Evolutionary conservation across 768 basidiomycete species (phyloP), one percentile per base, ranked within the genome.

Genomic region (Megacollybia marginata): DNA sequence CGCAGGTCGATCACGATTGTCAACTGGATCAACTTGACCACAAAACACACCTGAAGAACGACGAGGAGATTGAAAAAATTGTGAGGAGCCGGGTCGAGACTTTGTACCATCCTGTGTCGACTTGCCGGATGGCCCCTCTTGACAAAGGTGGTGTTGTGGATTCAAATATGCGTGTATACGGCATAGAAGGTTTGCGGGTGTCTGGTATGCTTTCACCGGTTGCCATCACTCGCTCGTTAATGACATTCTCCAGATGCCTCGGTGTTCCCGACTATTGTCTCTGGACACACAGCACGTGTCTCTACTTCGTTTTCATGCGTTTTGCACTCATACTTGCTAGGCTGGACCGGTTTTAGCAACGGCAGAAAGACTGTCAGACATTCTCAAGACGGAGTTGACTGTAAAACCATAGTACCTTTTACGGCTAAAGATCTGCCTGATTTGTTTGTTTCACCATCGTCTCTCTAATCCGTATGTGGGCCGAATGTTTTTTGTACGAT

Each of bases 121-220:
- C 72, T 9, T 74, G 73, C 48, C 65, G 72, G 19, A 76, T 75
- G 72, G 72, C 72, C 11, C 68, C 70, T 15, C 54, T 57, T 9
- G 62, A 61, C 16, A 62, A 69, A 23, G 60, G 65, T 5, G 73
- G 75, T 6, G 73, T 75, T n/a, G 73, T 76, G 6, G 70, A 74
- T 54, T 62, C 67, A 5, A 62, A 66, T 38, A 57, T 75, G 35
- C 63, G 69, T 1, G 74, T 76, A 10, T 71, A 75, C 55, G 75
- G 72, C 1, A 59, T 76, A 33, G 57, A 65, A 19, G 70, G 69
- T 2, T 54, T 75, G 55, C 61, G 73, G 32, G 68, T 76, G 8
- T 70, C 68, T 46, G 23, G 23, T 28, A 28, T 6, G 23, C 23
- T 28, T 28, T 28, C 23, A 28, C 23, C 23, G 23, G 23, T 28